Percentiles rank a stretch among this genome's conserved stretches.
Conservation (phyloP, 108 stramenopile genomes). For the Phaeodactylum tricornutum region DNA sequence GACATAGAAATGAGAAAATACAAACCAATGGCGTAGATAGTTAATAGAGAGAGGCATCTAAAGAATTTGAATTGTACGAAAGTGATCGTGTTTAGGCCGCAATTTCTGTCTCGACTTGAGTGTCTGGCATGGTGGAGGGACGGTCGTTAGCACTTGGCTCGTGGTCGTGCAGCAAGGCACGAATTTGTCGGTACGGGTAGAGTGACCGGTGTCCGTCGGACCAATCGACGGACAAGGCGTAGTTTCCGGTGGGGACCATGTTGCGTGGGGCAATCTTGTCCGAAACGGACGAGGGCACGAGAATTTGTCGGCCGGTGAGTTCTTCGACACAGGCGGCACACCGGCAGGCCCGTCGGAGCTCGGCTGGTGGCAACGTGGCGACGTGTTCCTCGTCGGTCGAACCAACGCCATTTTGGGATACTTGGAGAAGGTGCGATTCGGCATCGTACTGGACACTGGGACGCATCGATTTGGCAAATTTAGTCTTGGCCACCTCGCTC, state of each 20-base stretch:
- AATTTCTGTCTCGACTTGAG: neutral
- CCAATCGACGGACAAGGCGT: constrained; percentile 86
- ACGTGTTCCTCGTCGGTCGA: constrained; percentile 12
- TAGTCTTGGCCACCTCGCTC: constrained; percentile 67
- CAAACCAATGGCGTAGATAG: neutral
- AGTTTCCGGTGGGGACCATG: constrained; percentile 72
- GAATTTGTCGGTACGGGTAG: constrained; percentile 73
- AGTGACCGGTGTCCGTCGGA: constrained; percentile 81
- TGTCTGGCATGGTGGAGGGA: neutral
- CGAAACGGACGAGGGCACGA: constrained; percentile 44
- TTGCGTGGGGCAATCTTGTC: constrained; percentile 46
- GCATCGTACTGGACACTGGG: constrained; percentile 35
- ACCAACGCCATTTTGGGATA: constrained; percentile 3
- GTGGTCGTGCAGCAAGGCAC: constrained; percentile 9
- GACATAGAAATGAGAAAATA: neutral
- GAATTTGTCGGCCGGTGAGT: constrained; percentile 77
- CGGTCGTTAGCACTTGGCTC: neutral
- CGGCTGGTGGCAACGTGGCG: constrained; percentile 38
- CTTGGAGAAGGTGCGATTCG: constrained; percentile 26
- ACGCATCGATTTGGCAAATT: constrained; percentile 26
- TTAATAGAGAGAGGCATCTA: too few species aligned
- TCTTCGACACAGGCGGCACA: constrained; percentile 89
- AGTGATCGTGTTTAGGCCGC: neutral
- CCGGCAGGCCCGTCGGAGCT: constrained; percentile 61
- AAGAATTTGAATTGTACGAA: too few species aligned